Conservation (phyloP, 768 basidiomycete genomes). For the Termitomyces sp. region DNA sequence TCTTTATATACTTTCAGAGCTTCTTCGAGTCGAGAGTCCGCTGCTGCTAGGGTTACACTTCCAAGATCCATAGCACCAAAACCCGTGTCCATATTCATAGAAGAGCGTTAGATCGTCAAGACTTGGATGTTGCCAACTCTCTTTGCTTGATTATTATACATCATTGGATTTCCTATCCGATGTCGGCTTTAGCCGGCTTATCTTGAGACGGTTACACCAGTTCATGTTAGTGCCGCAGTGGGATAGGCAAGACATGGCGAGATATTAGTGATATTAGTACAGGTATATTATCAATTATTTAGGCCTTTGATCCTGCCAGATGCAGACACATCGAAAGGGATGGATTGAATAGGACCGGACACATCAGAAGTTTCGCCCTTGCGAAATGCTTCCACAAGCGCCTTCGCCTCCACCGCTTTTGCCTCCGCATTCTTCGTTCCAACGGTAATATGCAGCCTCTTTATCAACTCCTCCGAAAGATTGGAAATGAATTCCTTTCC, state of each 20-base stretch:
- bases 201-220: too few species aligned
- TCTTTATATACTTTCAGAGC: slow-evolving; percentile 26
- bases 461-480: slow-evolving; percentile 40
- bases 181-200: not conserved
- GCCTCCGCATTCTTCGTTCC: slow-evolving; percentile 57
- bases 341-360: slow-evolving; percentile 6
- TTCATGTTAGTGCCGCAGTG: too few species aligned
- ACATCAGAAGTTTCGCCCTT: slow-evolving; percentile 21
- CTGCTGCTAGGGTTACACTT: not conserved
- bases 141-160: too few species aligned
- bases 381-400: slow-evolving; percentile 53
- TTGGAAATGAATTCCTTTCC: slow-evolving; percentile 35
- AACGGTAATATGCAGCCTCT: slow-evolving; percentile 79
- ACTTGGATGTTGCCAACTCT: not conserved
- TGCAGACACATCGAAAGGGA: slow-evolving; percentile 10
- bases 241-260: too few species aligned
- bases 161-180: not conserved
- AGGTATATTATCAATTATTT: not conserved
- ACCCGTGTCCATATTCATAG: slow-evolving; percentile 7
- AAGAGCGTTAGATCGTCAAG: not conserved
- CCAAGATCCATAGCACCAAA: not conserved
- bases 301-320: slow-evolving; percentile 17
- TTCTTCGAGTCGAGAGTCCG: slow-evolving; percentile 5
- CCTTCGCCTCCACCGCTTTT: slow-evolving; percentile 62
- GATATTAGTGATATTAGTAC: not conserved